phyloP scores from a whole-genome alignment of 371 early-diverging fungal genomes.

The Rhizopus sp. region DNA sequence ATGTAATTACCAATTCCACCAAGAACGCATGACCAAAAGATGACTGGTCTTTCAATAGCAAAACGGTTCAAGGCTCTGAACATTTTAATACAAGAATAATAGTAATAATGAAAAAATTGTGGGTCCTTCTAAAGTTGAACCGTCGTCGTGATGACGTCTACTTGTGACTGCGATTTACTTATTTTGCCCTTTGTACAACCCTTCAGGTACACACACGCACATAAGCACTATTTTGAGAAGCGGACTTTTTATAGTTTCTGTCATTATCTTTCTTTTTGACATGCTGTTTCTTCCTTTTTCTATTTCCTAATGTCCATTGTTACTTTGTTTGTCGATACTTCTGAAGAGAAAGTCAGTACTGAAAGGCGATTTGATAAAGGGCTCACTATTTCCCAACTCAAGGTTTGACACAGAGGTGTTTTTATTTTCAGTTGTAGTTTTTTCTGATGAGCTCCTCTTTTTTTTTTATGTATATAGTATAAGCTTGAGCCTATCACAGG shows the following conservation, averaged over 20 bases:
- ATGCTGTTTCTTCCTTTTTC: slow-evolving; percentile 2
- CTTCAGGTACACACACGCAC: too few species aligned
- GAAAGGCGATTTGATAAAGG: slow-evolving; percentile 84
- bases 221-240: neutral
- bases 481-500: slow-evolving; percentile 94
- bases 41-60: slow-evolving; percentile 43
- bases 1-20: slow-evolving; percentile 38
- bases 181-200: too few species aligned
- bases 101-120: too few species aligned
- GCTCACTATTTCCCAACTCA: slow-evolving; percentile 68
- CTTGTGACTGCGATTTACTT: too few species aligned
- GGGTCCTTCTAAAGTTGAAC: too few species aligned
- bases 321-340: slow-evolving; percentile 70
- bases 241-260: neutral
- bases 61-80: slow-evolving; percentile 38
- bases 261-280: neutral
- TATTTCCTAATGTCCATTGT: slow-evolving; percentile 61
- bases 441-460: neutral
- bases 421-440: neutral
- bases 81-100: slow-evolving; percentile 13
- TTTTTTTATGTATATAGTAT: slow-evolving; percentile 46
- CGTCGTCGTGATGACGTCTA: too few species aligned
- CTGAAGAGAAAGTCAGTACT: slow-evolving; percentile 60
- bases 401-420: slow-evolving; percentile 46
- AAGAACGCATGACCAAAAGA: slow-evolving; percentile 51